Conservation (phyloP, 139 green algal species). For the Volvox reticuliferus region DNA sequence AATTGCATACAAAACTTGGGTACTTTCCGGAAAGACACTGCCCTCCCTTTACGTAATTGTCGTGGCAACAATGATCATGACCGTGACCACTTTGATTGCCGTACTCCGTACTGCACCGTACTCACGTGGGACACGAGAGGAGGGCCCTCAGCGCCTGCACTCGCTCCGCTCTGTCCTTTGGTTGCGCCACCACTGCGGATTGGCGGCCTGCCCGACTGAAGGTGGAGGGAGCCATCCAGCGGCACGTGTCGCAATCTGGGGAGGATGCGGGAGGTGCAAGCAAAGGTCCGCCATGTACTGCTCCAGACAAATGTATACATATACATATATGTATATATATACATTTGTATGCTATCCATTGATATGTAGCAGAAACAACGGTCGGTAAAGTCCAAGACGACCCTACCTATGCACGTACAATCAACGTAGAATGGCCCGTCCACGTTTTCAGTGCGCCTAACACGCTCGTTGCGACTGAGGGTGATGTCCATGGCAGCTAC, state of each 20-base stretch:
- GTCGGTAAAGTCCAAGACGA: not conserved
- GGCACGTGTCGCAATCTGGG: constrained; percentile 85
- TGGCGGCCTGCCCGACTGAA: constrained; percentile 61
- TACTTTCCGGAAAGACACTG: too few relatives aligned
- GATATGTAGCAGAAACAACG: not conserved
- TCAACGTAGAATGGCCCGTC: constrained; percentile 78
- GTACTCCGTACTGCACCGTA: not conserved
- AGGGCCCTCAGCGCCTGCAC: constrained; percentile 76
- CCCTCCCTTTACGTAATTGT: too few relatives aligned
- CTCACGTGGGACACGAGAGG: constrained; percentile 86
- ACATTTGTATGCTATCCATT: not conserved
- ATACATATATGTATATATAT: not conserved
- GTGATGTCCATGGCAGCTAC: not conserved
- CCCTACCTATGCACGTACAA: constrained; percentile 78
- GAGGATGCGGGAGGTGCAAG: not conserved
- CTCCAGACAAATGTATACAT: too few relatives aligned
- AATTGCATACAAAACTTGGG: too few relatives aligned
- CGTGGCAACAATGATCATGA: too few relatives aligned
- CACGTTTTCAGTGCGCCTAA: constrained; percentile 66
- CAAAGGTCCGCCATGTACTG: too few relatives aligned
- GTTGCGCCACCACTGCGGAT: constrained; percentile 75
- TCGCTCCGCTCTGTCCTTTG: constrained; percentile 52
- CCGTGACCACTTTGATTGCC: too few relatives aligned
- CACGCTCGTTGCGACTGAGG: constrained; percentile 22
- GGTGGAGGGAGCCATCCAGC: constrained; percentile 81